These are phyloP conservation scores for Colletotrichum falcatum DNA, from an alignment of 2,329 filamentous ascomycete genomes.

Conservation along the genomic window DNA sequence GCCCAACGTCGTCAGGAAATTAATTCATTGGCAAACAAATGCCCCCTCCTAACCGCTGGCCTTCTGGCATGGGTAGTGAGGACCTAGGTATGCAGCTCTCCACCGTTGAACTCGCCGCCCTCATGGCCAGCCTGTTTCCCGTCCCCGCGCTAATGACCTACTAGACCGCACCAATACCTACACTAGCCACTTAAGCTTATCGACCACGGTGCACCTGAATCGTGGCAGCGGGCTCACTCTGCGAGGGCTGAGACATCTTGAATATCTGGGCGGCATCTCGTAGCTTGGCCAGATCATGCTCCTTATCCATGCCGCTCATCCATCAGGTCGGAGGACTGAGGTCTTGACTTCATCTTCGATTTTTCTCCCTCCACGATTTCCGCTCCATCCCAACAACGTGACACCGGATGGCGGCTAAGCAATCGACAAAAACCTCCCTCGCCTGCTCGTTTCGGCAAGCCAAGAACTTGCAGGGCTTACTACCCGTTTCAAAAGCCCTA, in stretches of 20 bases:
- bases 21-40: neutral
- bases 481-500: constrained; percentile 30
- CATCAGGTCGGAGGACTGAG: neutral
- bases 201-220: constrained; percentile 12
- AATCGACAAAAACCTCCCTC: neutral
- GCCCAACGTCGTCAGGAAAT: neutral
- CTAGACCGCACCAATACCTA: constrained; percentile 18
- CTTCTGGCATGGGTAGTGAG: constrained; percentile 4
- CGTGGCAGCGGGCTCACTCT: neutral
- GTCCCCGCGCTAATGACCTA: neutral
- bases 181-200: constrained; percentile 39
- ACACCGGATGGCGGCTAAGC: constrained; percentile 32
- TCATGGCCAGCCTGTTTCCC: constrained; percentile 10
- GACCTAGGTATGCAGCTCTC: constrained; percentile 12
- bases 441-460: constrained; percentile 23
- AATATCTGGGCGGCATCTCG: constrained; percentile 11
- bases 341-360: neutral
- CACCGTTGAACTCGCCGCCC: constrained; percentile 14
- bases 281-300: constrained; percentile 23
- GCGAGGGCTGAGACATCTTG: constrained; percentile 5
- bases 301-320: constrained; percentile 17
- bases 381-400: constrained; percentile 10
- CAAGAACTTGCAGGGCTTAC: constrained; percentile 34
- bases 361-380: neutral
- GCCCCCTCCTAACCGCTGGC: constrained; percentile 3